Evolutionary conservation across 2,329 filamentous ascomycete species (phyloP).

Genomic region (Colletotrichum nymphaeae): DNA sequence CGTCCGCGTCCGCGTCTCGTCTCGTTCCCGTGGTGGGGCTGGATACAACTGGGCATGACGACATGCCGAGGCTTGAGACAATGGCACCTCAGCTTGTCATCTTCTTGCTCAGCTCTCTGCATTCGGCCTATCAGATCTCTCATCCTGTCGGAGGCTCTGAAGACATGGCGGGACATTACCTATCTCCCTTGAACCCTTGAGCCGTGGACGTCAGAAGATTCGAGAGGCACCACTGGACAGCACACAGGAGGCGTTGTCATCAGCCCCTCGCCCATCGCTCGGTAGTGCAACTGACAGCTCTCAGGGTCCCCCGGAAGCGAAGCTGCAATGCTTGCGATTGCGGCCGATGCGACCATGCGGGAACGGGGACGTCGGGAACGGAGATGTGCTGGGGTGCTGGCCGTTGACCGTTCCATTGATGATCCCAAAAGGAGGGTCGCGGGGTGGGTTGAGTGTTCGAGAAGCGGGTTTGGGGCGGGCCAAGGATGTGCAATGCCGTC

Average conservation of each 20-base stretch:
- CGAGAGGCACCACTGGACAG: no score
- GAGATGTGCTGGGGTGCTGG: background rate
- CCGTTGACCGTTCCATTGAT: background rate
- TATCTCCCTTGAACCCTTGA: background rate
- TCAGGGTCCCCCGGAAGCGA: constrained; percentile 7
- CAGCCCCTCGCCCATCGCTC: background rate
- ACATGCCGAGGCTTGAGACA: constrained; percentile 31
- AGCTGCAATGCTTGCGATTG: background rate
- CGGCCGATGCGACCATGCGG: background rate
- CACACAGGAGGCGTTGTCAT: no score
- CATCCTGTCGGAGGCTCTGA: background rate
- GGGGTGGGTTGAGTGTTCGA: background rate
- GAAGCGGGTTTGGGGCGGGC: background rate
- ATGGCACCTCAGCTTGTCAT: background rate
- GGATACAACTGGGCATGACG: constrained; percentile 14
- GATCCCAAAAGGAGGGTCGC: background rate
- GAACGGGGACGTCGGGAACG: background rate
- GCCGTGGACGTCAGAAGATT: no score
- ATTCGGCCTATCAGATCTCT: background rate
- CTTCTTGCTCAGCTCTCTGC: background rate
- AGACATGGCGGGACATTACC: background rate
- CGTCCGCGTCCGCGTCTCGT: constrained; percentile 4
- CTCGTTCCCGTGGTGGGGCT: constrained; percentile 14
- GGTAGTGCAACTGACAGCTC: background rate
- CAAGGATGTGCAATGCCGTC: constrained; percentile 5